phyloP scores from a whole-genome alignment of 2,329 filamentous ascomycete species.

The Aspergillus arachidicola region DNA sequence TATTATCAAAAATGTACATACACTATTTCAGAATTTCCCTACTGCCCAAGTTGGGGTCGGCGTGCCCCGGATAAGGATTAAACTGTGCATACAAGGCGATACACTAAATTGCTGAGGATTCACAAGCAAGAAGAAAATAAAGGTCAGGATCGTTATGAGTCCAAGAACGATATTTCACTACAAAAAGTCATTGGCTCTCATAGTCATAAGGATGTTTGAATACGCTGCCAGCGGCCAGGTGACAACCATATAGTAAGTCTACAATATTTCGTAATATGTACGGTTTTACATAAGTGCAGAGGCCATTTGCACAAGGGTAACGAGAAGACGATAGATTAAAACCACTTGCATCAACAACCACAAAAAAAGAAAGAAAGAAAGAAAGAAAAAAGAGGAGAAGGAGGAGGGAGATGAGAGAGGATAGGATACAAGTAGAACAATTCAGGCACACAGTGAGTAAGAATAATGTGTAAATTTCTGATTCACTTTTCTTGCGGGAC shows the following conservation, averaged over 20 bases:
- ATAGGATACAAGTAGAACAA: neutral
- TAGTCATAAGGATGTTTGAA: neutral
- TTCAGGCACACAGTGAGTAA: neutral
- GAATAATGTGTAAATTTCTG: neutral
- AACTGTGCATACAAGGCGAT: no score
- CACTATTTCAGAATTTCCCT: neutral
- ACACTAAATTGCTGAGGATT: no score
- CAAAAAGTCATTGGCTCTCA: no score
- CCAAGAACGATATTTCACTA: no score
- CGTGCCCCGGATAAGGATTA: neutral
- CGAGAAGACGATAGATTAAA: neutral
- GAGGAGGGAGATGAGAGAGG: neutral
- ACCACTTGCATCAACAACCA: neutral
- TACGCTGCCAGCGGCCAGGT: neutral
- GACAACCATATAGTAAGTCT: neutral
- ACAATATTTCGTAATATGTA: no score
- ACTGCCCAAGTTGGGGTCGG: neutral
- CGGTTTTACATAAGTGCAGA: no score
- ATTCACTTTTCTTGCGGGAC: neutral
- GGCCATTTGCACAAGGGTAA: neutral
- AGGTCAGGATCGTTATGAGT: no score
- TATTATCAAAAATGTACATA: neutral
- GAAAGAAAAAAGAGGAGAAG: neutral
- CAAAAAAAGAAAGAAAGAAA: neutral
- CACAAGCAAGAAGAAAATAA: no score